Conservation (phyloP, 2,329 filamentous ascomycete species). For the Fusarium goolgardi region DNA sequence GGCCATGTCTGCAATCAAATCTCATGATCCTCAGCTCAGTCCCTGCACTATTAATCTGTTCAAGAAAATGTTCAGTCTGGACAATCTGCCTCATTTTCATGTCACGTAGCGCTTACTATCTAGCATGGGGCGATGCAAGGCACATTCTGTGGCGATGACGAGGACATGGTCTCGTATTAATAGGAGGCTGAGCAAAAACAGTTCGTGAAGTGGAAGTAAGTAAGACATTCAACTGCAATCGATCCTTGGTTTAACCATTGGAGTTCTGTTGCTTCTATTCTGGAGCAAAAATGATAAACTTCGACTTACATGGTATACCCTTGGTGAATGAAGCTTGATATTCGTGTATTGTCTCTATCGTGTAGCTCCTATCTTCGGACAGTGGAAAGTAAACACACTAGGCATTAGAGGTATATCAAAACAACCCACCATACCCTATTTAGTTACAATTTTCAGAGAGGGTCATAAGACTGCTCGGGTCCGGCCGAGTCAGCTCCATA, state of each 20-base stretch:
- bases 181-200: conserved; percentile 3
- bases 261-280: not conserved
- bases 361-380: not conserved
- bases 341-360: not conserved
- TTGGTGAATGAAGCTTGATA: not conserved
- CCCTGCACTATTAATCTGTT: not conserved
- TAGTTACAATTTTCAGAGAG: not conserved
- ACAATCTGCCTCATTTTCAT: not conserved
- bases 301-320: not conserved
- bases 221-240: not conserved
- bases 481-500: conserved; percentile 5
- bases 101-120: not conserved
- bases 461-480: not conserved
- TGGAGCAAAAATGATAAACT: not conserved
- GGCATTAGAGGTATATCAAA: not conserved
- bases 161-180: not conserved
- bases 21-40: not conserved
- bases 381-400: not conserved
- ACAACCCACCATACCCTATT: not conserved
- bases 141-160: not conserved
- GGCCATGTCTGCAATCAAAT: too few species aligned
- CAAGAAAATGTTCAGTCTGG: not conserved
- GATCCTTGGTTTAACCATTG: not conserved
- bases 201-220: not conserved
- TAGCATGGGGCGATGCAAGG: not conserved